A percentile compares a stretch with the other conserved stretches of the same genome.
These are phyloP conservation scores for Fomitopsis schrenkii DNA, from an alignment of 1,284 basidiomycete genomes.

Conservation along the genomic window DNA sequence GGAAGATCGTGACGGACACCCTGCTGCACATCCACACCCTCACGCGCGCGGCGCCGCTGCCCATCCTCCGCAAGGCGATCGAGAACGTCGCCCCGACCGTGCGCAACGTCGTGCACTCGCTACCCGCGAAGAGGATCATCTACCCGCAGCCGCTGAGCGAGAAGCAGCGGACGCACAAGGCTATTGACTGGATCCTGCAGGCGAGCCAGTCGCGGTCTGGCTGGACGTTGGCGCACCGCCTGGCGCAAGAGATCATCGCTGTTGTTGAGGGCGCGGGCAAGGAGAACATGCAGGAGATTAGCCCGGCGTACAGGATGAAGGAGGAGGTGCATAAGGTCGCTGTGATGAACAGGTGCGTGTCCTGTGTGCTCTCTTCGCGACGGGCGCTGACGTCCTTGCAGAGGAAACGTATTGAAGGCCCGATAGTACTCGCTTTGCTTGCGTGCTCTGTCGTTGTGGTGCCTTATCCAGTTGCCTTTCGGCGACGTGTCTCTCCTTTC, in stretches of 20 bases:
- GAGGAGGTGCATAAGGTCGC: conserved; percentile 64
- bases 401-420: conserved; percentile 4
- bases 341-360: conserved; percentile 76
- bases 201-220: conserved; percentile 51
- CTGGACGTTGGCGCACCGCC: conserved; percentile 53
- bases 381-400: neutral
- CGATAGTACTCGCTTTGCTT: no score
- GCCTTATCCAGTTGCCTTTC: no score
- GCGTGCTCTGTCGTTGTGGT: no score
- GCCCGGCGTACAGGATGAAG: conserved; percentile 54
- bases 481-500: no score
- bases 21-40: conserved; percentile 70
- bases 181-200: conserved; percentile 65
- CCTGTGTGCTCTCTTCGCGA: no score
- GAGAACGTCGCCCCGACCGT: conserved; percentile 65
- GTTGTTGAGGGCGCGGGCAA: conserved; percentile 53
- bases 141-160: conserved; percentile 73
- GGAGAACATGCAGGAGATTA: conserved; percentile 34
- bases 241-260: conserved; percentile 73
- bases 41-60: conserved; percentile 71
- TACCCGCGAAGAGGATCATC: conserved; percentile 58
- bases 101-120: conserved; percentile 44
- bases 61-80: conserved; percentile 74
- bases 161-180: conserved; percentile 68
- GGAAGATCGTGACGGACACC: conserved; percentile 53